Percentiles rank a stretch among this genome's conserved stretches.
phyloP scores from a whole-genome alignment of 768 basidiomycete species.

The Rubroboletus pulcherrimus region DNA sequence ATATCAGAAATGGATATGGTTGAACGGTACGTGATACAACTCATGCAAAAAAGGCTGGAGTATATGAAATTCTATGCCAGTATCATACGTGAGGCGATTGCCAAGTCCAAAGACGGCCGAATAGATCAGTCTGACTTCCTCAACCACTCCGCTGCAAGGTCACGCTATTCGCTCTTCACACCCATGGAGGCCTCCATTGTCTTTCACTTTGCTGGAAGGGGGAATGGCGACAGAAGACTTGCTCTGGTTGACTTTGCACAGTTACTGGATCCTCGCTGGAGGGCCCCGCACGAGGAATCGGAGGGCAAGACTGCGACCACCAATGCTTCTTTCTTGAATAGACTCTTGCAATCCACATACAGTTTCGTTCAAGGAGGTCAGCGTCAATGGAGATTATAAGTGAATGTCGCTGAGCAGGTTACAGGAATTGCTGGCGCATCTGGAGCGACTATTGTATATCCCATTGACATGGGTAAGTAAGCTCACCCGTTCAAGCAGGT shows the following conservation, averaged over 20 bases:
- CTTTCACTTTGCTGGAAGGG: constrained; percentile 95
- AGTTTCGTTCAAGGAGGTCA: constrained; percentile 84
- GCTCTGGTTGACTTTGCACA: constrained; percentile 90
- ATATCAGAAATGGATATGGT: constrained; percentile 88
- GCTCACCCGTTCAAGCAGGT: background rate
- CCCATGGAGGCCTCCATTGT: constrained; percentile 98
- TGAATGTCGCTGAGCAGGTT: constrained; percentile 15
- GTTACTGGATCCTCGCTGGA: constrained; percentile 87
- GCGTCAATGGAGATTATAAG: constrained; percentile 9
- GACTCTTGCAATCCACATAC: constrained; percentile 69
- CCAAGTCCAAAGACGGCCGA: constrained; percentile 89
- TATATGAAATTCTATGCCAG: constrained; percentile 33
- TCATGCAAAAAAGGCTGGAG: background rate
- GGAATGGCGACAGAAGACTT: constrained; percentile 63
- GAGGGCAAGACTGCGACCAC: constrained; percentile 32
- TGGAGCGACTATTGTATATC: constrained; percentile 97
- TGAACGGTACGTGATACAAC: constrained; percentile 54
- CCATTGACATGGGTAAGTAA: constrained; percentile 83
- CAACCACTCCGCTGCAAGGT: constrained; percentile 78
- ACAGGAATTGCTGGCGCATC: constrained; percentile 86
- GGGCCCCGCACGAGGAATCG: constrained; percentile 57
- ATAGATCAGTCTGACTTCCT: constrained; percentile 97
- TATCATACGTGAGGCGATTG: constrained; percentile 85
- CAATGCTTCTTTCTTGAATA: constrained; percentile 46
- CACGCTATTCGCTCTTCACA: constrained; percentile 92